phyloP scores from a whole-genome alignment of 2,329 filamentous ascomycete species.

The Penicillium italicum region DNA sequence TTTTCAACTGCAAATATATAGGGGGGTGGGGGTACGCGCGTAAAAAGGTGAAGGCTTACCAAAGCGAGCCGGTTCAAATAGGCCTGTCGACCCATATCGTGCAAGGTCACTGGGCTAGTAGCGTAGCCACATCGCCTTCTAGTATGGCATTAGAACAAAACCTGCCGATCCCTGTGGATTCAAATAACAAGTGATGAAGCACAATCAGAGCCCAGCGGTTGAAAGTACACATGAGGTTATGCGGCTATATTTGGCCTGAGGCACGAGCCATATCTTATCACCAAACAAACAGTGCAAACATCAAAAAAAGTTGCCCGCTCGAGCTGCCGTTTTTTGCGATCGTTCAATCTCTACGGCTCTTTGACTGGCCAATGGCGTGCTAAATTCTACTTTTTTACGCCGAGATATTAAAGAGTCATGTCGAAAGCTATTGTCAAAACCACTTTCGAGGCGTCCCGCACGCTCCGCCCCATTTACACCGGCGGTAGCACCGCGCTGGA shows the following conservation, averaged over 20 bases:
- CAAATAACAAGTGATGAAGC: not conserved
- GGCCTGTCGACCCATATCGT: conserved; percentile 44
- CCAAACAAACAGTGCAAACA: conserved; percentile 34
- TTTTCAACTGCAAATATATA: not conserved
- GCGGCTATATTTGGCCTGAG: conserved; percentile 15
- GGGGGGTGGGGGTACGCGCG: not conserved
- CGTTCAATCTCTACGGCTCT: conserved; percentile 12
- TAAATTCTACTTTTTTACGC: conserved; percentile 11
- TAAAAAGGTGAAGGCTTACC: conserved; percentile 34
- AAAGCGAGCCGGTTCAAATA: conserved; percentile 46
- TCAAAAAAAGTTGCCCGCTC: conserved; percentile 38
- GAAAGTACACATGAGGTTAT: conserved; percentile 2
- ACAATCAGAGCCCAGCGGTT: not conserved
- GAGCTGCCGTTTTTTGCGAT: conserved; percentile 20
- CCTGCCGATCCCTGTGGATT: not conserved
- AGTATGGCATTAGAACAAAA: not conserved
- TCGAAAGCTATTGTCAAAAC: conserved; percentile 66
- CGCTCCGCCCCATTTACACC: conserved; percentile 89
- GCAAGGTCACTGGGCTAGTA: not conserved
- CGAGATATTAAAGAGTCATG: conserved; percentile 27
- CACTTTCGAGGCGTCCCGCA: conserved; percentile 78
- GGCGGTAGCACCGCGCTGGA: conserved; percentile 84
- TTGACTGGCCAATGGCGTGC: conserved; percentile 17
- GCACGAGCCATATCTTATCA: conserved; percentile 35
- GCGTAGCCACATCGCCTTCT: conserved; percentile 6